Percentiles rank a stretch among this genome's conserved stretches.
These are phyloP conservation scores for Selaginella tamariscina DNA, from an alignment of 75 land plant genomes.

Conservation along the genomic window DNA sequence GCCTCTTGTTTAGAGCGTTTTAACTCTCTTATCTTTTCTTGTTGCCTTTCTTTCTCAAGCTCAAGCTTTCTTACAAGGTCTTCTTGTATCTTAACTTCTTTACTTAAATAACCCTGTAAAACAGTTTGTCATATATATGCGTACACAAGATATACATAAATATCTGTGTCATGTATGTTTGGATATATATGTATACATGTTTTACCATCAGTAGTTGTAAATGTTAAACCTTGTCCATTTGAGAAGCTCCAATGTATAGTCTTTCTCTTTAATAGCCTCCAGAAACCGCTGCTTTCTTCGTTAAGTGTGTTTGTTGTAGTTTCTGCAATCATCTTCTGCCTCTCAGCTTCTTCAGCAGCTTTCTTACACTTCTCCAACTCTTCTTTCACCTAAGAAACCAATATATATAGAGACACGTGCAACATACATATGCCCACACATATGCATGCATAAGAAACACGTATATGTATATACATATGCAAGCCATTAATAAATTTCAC, in stretches of 20 bases:
- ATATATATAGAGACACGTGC: too few relatives aligned
- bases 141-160: too few relatives aligned
- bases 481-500: too few relatives aligned
- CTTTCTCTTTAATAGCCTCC: conserved; percentile 20
- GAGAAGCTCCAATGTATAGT: conserved; percentile 20
- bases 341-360: conserved; percentile 13
- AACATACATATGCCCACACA: too few relatives aligned
- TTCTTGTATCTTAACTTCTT: conserved; percentile 16
- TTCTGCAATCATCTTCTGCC: conserved; percentile 17
- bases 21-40: conserved; percentile 20
- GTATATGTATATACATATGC: too few relatives aligned
- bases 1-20: conserved; percentile 15
- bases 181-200: too few relatives aligned
- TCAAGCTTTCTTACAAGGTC: conserved; percentile 20
- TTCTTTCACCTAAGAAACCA: conserved; percentile 21
- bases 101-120: conserved; percentile 22
- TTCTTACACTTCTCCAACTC: conserved; percentile 17
- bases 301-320: conserved; percentile 9
- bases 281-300: conserved; percentile 17
- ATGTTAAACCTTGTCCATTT: conserved; percentile 26
- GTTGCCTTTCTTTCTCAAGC: conserved; percentile 18
- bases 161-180: too few relatives aligned
- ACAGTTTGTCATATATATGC: not conserved
- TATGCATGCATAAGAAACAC: too few relatives aligned
- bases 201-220: too few relatives aligned